Percentiles rank a stretch among this genome's conserved stretches.
Conservation (phyloP, 129 eudicot species). For the Ambrosia artemisiifolia region DNA sequence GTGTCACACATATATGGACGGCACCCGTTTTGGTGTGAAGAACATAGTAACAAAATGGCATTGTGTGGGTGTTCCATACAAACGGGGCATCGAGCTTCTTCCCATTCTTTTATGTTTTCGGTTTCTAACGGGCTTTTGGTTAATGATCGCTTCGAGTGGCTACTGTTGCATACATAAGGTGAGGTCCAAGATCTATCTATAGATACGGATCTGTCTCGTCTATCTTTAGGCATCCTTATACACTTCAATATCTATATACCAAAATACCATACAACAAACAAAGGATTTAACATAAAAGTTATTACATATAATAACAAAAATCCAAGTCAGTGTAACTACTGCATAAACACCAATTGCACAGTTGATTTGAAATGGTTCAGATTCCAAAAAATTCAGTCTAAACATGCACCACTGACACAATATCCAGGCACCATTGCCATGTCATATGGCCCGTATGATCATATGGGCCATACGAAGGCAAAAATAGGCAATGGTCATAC, state of each 20-base stretch:
- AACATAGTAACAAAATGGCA: constrained; percentile 68
- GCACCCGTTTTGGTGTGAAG: constrained; percentile 81
- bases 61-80: constrained; percentile 98
- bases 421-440: too few relatives aligned
- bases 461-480: too few relatives aligned
- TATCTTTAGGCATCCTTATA: constrained; percentile 71
- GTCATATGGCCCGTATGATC: too few relatives aligned
- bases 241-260: constrained; percentile 11
- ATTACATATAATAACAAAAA: background rate
- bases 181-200: constrained; percentile 65
- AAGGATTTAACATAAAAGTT: background rate
- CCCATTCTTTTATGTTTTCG: constrained; percentile 71
- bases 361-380: too few relatives aligned
- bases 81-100: constrained; percentile 86
- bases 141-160: constrained; percentile 39
- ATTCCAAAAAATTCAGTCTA: too few relatives aligned
- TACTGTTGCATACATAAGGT: constrained; percentile 58
- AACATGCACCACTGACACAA: too few relatives aligned
- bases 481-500: too few relatives aligned
- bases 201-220: constrained; percentile 72
- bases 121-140: constrained; percentile 42
- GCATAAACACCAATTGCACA: background rate
- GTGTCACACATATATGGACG: constrained; percentile 97
- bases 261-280: constrained; percentile 3
- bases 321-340: background rate